These are phyloP conservation scores for Rosa persica DNA, from an alignment of 306 rosid genomes.

Conservation along the genomic window DNA sequence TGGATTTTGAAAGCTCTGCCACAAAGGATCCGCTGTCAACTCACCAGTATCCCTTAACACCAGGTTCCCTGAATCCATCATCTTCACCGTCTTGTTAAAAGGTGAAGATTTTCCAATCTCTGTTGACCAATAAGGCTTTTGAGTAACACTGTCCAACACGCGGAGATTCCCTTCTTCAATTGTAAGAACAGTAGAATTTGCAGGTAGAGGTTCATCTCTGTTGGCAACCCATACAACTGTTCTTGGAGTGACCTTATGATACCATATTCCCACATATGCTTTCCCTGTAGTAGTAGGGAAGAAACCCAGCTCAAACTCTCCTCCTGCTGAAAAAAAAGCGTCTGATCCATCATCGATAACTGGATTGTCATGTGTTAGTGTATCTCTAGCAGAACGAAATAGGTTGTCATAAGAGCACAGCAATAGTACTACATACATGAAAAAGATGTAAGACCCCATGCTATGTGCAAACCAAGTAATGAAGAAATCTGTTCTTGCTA, in stretches of 20 bases:
- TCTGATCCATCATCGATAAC: neutral
- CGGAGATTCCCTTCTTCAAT: constrained; percentile 26
- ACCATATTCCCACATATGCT: constrained; percentile 52
- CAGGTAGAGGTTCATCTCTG: neutral
- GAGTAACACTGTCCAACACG: neutral
- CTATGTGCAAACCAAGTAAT: neutral
- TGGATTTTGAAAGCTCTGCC: constrained; percentile 52
- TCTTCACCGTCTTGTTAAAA: constrained; percentile 6
- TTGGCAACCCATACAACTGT: constrained; percentile 58
- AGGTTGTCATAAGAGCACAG: constrained; percentile 1
- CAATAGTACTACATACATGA: neutral
- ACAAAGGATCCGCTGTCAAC: neutral
- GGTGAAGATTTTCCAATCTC: neutral
- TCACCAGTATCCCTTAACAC: neutral
- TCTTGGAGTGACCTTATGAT: neutral
- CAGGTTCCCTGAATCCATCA: constrained; percentile 50
- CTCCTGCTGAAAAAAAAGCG: constrained; percentile 31
- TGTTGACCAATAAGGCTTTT: constrained; percentile 15
- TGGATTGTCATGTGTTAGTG: neutral
- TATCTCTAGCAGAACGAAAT: constrained; percentile 26
- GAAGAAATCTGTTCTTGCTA: too few relatives aligned
- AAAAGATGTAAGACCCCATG: neutral
- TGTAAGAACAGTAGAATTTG: neutral
- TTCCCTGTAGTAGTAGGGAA: constrained; percentile 8
- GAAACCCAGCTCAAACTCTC: constrained; percentile 40